Conservation (phyloP, 768 basidiomycete species). For the Auricularia auricula-judae region DNA sequence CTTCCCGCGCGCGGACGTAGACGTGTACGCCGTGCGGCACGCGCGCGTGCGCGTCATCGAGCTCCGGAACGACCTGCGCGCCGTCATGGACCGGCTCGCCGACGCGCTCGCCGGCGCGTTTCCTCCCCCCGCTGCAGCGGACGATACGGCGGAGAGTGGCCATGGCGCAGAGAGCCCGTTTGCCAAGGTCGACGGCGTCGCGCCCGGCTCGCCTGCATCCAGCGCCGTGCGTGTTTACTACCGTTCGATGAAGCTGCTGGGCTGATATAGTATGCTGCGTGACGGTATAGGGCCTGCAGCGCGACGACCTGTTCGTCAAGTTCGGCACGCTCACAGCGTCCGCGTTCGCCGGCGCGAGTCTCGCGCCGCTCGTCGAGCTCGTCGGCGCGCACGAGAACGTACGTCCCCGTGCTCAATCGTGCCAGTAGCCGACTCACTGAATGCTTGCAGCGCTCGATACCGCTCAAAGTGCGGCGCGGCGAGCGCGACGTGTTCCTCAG, state of each 20-base stretch:
- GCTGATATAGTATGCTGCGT: too few species aligned
- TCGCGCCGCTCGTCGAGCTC: constrained; percentile 63
- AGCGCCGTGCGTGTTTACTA: constrained; percentile 49
- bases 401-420: constrained; percentile 16
- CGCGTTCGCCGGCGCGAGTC: constrained; percentile 40
- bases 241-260: constrained; percentile 5
- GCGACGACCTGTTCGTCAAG: constrained; percentile 60
- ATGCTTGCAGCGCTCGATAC: constrained; percentile 43
- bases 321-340: constrained; percentile 53
- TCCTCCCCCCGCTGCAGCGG: constrained; percentile 24
- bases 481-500: constrained; percentile 35
- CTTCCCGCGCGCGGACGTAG: constrained; percentile 55
- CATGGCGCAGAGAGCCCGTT: constrained; percentile 36
- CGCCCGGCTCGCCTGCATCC: constrained; percentile 71
- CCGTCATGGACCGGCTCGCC: constrained; percentile 54
- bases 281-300: constrained; percentile 44
- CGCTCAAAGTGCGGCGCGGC: constrained; percentile 45
- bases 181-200: constrained; percentile 73
- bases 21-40: constrained; percentile 82
- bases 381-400: constrained; percentile 75
- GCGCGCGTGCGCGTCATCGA: constrained; percentile 73
- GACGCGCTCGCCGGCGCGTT: constrained; percentile 62
- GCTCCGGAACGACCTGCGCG: constrained; percentile 65
- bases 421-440: constrained; percentile 3
- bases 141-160: constrained; percentile 6